These are phyloP conservation scores for Chloropicon primus DNA, from an alignment of 139 green algal species.

Conservation along the genomic window DNA sequence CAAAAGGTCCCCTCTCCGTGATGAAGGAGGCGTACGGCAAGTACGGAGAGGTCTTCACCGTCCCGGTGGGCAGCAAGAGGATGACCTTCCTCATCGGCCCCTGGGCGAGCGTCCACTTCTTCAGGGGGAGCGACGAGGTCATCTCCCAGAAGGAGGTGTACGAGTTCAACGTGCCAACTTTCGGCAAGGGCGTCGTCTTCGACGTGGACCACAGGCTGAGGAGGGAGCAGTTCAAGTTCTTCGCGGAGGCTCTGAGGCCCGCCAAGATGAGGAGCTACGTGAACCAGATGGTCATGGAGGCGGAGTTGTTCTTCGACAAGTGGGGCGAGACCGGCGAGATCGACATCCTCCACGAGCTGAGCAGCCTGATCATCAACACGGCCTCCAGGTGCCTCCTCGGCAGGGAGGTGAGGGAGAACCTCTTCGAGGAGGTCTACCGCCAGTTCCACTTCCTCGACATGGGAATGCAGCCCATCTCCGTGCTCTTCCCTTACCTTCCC, in stretches of 20 bases:
- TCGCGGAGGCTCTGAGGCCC: constrained; percentile 79
- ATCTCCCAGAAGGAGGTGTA: constrained; percentile 93
- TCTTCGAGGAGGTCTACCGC: constrained; percentile 72
- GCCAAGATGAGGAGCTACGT: constrained; percentile 43
- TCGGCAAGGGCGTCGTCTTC: constrained; percentile 93
- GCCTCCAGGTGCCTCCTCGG: constrained; percentile 30
- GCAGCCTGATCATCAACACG: constrained; percentile 84
- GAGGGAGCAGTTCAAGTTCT: constrained; percentile 93
- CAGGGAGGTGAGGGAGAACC: constrained; percentile 83
- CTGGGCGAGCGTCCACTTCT: constrained; percentile 79
- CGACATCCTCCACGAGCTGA: constrained; percentile 77
- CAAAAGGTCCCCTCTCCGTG: constrained; percentile 62
- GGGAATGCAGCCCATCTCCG: constrained; percentile 88
- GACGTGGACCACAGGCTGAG: constrained; percentile 86
- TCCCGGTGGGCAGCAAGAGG: constrained; percentile 86
- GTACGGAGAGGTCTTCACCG: constrained; percentile 85
- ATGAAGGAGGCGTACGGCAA: constrained; percentile 64
- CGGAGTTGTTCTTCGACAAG: constrained; percentile 56
- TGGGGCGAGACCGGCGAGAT: constrained; percentile 76
- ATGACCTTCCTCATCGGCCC: constrained; percentile 95
- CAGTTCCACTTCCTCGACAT: constrained; percentile 91
- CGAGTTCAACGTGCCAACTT: constrained; percentile 93
- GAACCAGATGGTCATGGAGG: constrained; percentile 32
- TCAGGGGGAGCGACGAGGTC: constrained; percentile 83
- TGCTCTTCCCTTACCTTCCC: constrained; percentile 88